Percentiles rank a stretch among this genome's conserved stretches.
These are phyloP conservation scores for Poteriospumella lacustris DNA, from an alignment of 108 stramenopile species.

Conservation along the genomic window DNA sequence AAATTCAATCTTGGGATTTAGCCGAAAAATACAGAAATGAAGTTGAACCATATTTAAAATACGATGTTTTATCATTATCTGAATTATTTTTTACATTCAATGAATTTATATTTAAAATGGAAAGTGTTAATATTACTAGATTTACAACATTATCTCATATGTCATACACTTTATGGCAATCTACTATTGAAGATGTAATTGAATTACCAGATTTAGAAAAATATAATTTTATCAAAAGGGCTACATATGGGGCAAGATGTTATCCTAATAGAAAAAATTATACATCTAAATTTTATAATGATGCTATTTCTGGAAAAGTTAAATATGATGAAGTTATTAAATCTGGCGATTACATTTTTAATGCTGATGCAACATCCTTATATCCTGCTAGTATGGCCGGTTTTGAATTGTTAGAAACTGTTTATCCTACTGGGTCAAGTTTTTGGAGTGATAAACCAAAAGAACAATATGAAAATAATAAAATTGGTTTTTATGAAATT, in stretches of 20 bases:
- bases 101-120: neutral
- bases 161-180: neutral
- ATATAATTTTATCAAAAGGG: neutral
- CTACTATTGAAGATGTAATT: neutral
- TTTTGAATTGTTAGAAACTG: neutral
- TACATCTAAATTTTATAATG: neutral
- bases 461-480: neutral
- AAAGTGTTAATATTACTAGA: neutral
- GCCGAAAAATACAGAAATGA: neutral
- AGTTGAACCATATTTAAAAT: conserved; percentile 4
- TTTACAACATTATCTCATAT: neutral
- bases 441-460: neutral
- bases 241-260: neutral
- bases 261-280: neutral
- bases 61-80: neutral
- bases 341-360: neutral
- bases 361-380: neutral
- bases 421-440: neutral
- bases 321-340: neutral
- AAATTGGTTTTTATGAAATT: neutral
- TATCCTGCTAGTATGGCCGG: neutral
- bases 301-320: neutral
- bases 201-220: neutral
- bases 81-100: conserved; percentile 1
- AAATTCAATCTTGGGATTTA: neutral